Evolutionary conservation across 1,139 yeast species (phyloP).

Genomic region (Lodderomyces margitis): DNA sequence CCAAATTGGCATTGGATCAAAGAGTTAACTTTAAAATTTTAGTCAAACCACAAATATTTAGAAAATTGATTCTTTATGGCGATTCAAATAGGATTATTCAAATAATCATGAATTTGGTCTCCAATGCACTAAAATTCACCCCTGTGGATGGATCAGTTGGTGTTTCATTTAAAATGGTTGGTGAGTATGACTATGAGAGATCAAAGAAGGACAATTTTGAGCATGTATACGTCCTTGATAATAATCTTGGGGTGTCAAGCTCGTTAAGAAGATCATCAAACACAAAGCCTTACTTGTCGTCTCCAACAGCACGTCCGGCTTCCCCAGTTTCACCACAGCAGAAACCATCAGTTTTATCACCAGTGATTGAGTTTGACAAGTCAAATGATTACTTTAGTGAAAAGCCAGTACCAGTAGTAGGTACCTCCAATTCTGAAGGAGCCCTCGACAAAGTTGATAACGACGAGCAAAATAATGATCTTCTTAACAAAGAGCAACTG

Average conservation of each 20-base stretch:
- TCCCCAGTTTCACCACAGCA: background rate
- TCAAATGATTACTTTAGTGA: slow-evolving; percentile 4
- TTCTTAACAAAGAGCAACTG: too few relatives aligned
- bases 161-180: slow-evolving; percentile 63
- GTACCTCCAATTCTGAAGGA: background rate
- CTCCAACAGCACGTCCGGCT: slow-evolving; percentile 3
- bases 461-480: too few relatives aligned
- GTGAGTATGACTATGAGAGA: slow-evolving; percentile 60
- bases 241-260: background rate
- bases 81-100: slow-evolving; percentile 87
- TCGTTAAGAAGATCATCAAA: background rate
- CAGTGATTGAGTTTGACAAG: slow-evolving; percentile 5
- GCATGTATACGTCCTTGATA: slow-evolving; percentile 28
- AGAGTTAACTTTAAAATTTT: slow-evolving; percentile 62
- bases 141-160: slow-evolving; percentile 81
- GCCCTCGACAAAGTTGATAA: too few relatives aligned
- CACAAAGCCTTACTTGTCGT: background rate
- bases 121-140: slow-evolving; percentile 67
- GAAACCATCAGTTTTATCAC: slow-evolving; percentile 4
- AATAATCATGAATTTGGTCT: slow-evolving; percentile 64
- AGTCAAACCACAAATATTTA: slow-evolving; percentile 56
- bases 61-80: slow-evolving; percentile 70
- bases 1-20: slow-evolving; percentile 78
- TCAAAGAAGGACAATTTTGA: slow-evolving; percentile 32
- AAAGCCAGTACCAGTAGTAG: slow-evolving; percentile 3